Evolutionary conservation across 106 monocot genomes (phyloP).

Genomic region (Dendrobium chrysotoxum): DNA sequence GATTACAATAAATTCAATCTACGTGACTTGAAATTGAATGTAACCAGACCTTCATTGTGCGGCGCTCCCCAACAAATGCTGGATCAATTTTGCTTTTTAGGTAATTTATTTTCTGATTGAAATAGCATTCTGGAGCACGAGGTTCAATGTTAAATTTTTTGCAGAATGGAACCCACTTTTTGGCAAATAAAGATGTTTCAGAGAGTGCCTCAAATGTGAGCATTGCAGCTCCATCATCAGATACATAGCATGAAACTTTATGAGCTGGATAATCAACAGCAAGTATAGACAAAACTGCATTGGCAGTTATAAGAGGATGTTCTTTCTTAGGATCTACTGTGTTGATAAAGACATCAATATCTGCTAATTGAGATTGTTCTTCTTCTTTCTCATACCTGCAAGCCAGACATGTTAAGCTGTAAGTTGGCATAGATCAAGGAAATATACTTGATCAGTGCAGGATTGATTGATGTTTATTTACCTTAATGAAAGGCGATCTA

Average conservation of each 20-base stretch:
- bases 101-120: constrained; percentile 22
- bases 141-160: constrained; percentile 26
- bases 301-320: constrained; percentile 19
- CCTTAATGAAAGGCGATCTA: constrained; percentile 62
- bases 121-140: constrained; percentile 28
- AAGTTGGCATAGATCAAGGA: not conserved
- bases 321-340: constrained; percentile 25
- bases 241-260: constrained; percentile 25
- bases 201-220: constrained; percentile 27
- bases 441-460: not conserved
- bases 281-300: constrained; percentile 21
- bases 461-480: constrained; percentile 9
- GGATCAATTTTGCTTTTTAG: constrained; percentile 26
- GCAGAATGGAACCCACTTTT: constrained; percentile 30
- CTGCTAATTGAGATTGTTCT: constrained; percentile 10
- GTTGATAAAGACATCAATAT: constrained; percentile 18
- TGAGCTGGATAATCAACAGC: constrained; percentile 25
- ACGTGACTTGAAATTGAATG: not conserved
- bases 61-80: constrained; percentile 20
- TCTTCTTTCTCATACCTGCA: constrained; percentile 25
- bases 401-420: not conserved
- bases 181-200: constrained; percentile 28
- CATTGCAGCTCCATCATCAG: constrained; percentile 30
- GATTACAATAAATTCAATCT: not conserved
- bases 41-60: constrained; percentile 25